These are phyloP conservation scores for Corymbia citriodora DNA, from an alignment of 441 rosid species.

Conservation along the genomic window DNA sequence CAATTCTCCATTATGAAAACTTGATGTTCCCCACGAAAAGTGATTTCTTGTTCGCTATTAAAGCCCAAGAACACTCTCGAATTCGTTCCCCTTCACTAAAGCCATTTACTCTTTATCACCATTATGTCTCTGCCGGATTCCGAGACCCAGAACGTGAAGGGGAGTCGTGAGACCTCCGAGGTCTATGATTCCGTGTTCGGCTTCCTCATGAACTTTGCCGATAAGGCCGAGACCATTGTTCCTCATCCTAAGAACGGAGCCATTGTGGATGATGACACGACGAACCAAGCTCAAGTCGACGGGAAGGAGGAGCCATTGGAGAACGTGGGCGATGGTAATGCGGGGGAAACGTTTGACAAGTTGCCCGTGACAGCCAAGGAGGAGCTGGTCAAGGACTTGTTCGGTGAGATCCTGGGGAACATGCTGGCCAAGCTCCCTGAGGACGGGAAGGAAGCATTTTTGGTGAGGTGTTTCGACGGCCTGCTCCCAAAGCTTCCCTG, in stretches of 20 bases:
- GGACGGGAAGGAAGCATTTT: background rate
- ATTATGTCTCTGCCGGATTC: background rate
- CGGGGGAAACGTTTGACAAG: background rate
- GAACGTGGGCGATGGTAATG: background rate
- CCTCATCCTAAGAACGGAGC: background rate
- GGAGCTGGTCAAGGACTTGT: background rate
- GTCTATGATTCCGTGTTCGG: background rate
- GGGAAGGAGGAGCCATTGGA: background rate
- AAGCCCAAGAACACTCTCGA: background rate
- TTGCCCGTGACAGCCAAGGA: background rate
- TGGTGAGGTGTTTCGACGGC: background rate
- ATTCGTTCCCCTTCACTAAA: background rate
- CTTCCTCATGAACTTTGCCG: background rate
- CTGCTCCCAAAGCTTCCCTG: background rate
- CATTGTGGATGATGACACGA: background rate
- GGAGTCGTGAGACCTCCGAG: background rate
- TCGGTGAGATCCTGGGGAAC: background rate
- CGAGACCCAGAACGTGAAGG: background rate
- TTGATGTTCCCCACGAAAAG: background rate
- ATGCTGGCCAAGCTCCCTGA: background rate
- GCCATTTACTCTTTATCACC: background rate
- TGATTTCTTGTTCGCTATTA: background rate
- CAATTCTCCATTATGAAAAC: background rate
- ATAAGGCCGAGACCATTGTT: background rate
- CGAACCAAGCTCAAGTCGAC: background rate